These are phyloP conservation scores for Alloteropsis semialata DNA, from an alignment of 176 grass and related monocot genomes.

Conservation along the genomic window DNA sequence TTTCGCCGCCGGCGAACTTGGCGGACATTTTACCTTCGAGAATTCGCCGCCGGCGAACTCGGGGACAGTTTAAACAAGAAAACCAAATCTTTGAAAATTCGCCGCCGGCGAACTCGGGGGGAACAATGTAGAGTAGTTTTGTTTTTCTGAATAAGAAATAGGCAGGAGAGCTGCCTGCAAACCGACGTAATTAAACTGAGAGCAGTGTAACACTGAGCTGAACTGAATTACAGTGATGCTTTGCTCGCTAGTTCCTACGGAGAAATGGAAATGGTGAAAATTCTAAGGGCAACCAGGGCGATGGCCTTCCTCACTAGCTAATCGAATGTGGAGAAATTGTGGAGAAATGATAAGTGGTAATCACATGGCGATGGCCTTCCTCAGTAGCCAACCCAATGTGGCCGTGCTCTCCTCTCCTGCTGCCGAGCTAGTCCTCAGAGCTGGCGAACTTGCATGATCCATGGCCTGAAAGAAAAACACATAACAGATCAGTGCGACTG, in stretches of 20 bases:
- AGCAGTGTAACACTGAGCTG: background rate
- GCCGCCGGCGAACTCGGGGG: background rate
- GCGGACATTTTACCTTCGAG: background rate
- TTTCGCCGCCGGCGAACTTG: background rate
- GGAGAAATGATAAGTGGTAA: background rate
- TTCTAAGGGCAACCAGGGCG: background rate
- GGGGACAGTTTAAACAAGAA: background rate
- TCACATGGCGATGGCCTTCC: background rate
- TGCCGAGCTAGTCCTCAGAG: background rate
- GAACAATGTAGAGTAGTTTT: background rate
- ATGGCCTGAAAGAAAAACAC: constrained; percentile 31
- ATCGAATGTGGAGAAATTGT: background rate
- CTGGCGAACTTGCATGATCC: constrained; percentile 35
- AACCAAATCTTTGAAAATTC: background rate
- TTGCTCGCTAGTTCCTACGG: background rate
- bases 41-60: background rate
- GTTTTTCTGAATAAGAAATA: background rate
- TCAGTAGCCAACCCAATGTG: background rate
- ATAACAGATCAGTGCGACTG: background rate
- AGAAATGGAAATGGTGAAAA: background rate
- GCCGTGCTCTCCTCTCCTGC: background rate
- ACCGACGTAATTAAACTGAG: background rate
- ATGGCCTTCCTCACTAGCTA: background rate
- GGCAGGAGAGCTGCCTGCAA: background rate
- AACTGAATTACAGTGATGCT: background rate